Percentiles rank a stretch among this genome's conserved stretches.
Conservation (phyloP, 2,329 filamentous ascomycete genomes). For the Neocucurbitaria cava region DNA sequence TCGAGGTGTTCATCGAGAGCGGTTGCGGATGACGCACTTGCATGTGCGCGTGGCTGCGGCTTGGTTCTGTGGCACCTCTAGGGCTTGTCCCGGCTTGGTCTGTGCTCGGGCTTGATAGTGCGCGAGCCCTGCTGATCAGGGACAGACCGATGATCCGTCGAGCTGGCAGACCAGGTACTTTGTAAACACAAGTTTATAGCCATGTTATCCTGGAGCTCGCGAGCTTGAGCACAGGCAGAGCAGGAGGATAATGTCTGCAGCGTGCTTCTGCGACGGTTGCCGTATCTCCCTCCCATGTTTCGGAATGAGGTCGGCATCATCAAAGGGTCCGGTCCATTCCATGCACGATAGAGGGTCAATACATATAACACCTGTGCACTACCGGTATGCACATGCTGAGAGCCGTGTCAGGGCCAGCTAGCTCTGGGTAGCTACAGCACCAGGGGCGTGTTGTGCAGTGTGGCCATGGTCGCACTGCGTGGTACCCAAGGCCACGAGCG, state of each 20-base stretch:
- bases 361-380: background rate
- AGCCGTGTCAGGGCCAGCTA: conserved; percentile 2
- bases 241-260: conserved; percentile 2
- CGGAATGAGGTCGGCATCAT: background rate
- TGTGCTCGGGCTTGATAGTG: conserved; percentile 14
- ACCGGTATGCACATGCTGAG: conserved; percentile 10
- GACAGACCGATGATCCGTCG: background rate
- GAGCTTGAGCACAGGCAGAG: background rate
- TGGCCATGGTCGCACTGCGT: background rate
- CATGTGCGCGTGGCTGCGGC: conserved; percentile 12
- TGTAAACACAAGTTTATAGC: background rate
- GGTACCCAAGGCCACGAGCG: background rate
- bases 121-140: conserved; percentile 13
- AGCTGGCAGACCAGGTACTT: background rate
- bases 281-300: conserved; percentile 18
- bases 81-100: conserved; percentile 10
- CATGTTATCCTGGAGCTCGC: background rate
- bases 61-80: conserved; percentile 12
- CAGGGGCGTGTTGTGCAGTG: background rate
- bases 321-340: background rate
- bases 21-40: conserved; percentile 13
- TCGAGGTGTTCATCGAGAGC: background rate
- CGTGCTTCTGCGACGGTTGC: conserved; percentile 2
- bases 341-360: conserved; percentile 10
- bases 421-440: background rate